Evolutionary conservation across 2,329 filamentous ascomycete genomes (phyloP).

Genomic region (Fusarium acutatum): DNA sequence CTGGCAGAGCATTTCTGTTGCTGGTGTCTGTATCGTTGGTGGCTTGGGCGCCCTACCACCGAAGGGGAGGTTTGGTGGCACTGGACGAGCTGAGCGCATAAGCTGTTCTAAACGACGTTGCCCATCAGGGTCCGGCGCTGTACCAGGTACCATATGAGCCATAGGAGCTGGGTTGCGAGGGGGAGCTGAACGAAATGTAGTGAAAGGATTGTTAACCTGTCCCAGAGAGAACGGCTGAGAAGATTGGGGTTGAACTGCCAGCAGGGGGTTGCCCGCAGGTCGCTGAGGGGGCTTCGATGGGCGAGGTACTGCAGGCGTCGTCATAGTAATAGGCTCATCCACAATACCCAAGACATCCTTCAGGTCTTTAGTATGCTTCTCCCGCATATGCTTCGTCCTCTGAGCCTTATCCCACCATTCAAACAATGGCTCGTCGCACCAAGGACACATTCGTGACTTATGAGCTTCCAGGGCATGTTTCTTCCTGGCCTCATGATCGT

Average conservation of each 20-base stretch:
- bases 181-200: not conserved
- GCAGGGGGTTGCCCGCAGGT: not conserved
- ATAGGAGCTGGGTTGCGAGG: not conserved
- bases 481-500: slow-evolving; percentile 44
- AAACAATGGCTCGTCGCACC: slow-evolving; percentile 47
- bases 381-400: slow-evolving; percentile 41
- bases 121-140: not conserved
- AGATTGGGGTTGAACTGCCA: not conserved
- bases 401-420: slow-evolving; percentile 42
- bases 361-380: slow-evolving; percentile 41
- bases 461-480: slow-evolving; percentile 50
- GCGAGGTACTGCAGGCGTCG: not conserved
- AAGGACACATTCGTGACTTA: slow-evolving; percentile 45
- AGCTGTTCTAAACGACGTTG: not conserved
- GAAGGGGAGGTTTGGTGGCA: not conserved
- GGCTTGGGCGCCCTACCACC: not conserved
- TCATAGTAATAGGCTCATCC: no score
- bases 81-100: not conserved
- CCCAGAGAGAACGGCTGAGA: not conserved
- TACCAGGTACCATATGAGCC: not conserved
- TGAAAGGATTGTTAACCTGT: not conserved
- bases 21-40: not conserved
- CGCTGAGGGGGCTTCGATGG: not conserved
- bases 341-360: slow-evolving; percentile 4
- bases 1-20: not conserved